Conservation (phyloP, 2,329 filamentous ascomycete species). For the Venturia oleaginea region DNA sequence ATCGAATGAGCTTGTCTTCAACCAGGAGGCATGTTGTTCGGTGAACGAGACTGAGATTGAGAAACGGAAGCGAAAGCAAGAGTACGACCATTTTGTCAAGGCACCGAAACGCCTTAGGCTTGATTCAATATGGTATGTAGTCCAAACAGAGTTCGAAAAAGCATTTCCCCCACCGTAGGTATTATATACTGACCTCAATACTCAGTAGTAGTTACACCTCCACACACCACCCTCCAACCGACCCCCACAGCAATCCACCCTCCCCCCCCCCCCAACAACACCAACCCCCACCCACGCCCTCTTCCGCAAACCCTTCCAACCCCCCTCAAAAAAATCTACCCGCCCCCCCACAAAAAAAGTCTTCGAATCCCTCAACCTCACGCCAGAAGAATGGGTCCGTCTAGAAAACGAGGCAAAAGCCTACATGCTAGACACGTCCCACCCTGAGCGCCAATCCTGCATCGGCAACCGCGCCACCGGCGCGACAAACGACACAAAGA, state of each 20-base stretch:
- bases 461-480: conserved; percentile 47
- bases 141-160: background rate
- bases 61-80: background rate
- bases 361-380: conserved; percentile 46
- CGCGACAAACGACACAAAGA: conserved; percentile 47
- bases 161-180: background rate
- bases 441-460: conserved; percentile 48
- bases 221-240: background rate
- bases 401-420: conserved; percentile 47
- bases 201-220: background rate
- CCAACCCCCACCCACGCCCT: conserved; percentile 37
- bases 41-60: background rate
- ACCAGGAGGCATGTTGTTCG: background rate
- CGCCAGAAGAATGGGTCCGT: conserved; percentile 47
- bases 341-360: conserved; percentile 50
- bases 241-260: background rate
- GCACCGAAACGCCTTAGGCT: background rate
- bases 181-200: background rate
- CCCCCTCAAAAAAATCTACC: conserved; percentile 46
- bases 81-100: background rate
- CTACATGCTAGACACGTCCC: conserved; percentile 47
- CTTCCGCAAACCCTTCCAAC: conserved; percentile 34
- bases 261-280: conserved; percentile 18
- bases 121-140: background rate
- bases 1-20: background rate